phyloP scores from a whole-genome alignment of 2,329 filamentous ascomycete species.

The Didymella segeticola region DNA sequence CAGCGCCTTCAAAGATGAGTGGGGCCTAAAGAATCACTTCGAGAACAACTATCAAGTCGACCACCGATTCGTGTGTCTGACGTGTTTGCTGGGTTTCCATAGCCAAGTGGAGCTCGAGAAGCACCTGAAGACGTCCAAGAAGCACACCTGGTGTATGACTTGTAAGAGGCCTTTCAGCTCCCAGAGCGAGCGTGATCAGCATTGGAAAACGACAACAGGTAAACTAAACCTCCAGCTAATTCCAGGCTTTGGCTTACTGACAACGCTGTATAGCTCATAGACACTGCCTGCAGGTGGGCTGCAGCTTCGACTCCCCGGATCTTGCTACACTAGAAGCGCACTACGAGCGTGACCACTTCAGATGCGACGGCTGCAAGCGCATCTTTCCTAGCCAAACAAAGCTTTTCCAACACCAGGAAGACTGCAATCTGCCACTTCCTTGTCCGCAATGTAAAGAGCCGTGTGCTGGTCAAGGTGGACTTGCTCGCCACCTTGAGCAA shows the following conservation, averaged over 20 bases:
- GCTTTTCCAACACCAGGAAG: slow-evolving; percentile 32
- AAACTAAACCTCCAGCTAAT: too few relatives aligned
- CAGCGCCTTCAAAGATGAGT: slow-evolving; percentile 42
- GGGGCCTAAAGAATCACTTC: slow-evolving; percentile 43
- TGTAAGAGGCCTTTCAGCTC: slow-evolving; percentile 38
- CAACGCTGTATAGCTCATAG: slow-evolving; percentile 33
- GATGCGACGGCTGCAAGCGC: slow-evolving; percentile 38
- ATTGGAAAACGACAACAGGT: slow-evolving; percentile 41
- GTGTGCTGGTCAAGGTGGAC: slow-evolving; percentile 27
- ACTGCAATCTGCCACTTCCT: slow-evolving; percentile 24
- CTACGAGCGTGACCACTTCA: slow-evolving; percentile 38
- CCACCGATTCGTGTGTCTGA: slow-evolving; percentile 39
- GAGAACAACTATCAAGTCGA: slow-evolving; percentile 41
- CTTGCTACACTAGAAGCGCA: slow-evolving; percentile 30
- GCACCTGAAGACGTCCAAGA: slow-evolving; percentile 33
- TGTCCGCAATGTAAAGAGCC: slow-evolving; percentile 30
- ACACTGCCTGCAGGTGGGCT: slow-evolving; percentile 43
- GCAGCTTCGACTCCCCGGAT: slow-evolving; percentile 38
- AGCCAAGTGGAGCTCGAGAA: slow-evolving; percentile 27
- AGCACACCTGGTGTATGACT: slow-evolving; percentile 40
- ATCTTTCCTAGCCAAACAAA: slow-evolving; percentile 40
- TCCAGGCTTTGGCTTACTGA: not conserved
- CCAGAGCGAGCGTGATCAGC: slow-evolving; percentile 41
- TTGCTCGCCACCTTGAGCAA: slow-evolving; percentile 28
- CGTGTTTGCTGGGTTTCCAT: slow-evolving; percentile 37